phyloP scores from a whole-genome alignment of 2,329 filamentous ascomycete species.

The Aspergillus pseudoterreus region DNA sequence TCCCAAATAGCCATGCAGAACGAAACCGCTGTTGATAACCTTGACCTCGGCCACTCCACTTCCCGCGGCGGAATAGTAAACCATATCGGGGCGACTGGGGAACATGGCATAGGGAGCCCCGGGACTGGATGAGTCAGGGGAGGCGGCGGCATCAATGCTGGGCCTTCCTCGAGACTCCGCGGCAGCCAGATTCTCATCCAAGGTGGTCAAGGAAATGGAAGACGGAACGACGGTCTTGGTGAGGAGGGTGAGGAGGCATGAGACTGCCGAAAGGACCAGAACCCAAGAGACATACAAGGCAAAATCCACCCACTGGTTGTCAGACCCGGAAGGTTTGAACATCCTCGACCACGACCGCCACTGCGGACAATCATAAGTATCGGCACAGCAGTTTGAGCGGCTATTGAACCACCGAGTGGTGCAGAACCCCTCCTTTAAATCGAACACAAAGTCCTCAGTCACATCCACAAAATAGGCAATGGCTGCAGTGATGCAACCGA shows the following conservation, averaged over 20 bases:
- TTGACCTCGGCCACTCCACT: slow-evolving; percentile 96
- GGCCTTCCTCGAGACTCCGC: slow-evolving; percentile 47
- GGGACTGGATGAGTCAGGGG: slow-evolving; percentile 39
- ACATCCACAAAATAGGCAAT: slow-evolving; percentile 88
- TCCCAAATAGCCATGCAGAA: slow-evolving; percentile 91
- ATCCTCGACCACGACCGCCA: slow-evolving; percentile 66
- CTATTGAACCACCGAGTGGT: slow-evolving; percentile 66
- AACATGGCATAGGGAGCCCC: slow-evolving; percentile 30
- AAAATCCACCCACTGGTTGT: slow-evolving; percentile 68
- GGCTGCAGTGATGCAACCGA: slow-evolving; percentile 78
- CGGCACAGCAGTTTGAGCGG: slow-evolving; percentile 63
- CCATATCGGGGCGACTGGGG: slow-evolving; percentile 62
- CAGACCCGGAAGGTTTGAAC: slow-evolving; percentile 49
- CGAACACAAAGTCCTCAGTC: slow-evolving; percentile 79
- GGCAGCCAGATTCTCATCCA: slow-evolving; percentile 89
- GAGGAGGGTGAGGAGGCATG: slow-evolving; percentile 76
- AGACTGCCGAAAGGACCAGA: slow-evolving; percentile 63
- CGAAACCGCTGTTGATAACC: slow-evolving; percentile 96
- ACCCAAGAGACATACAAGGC: slow-evolving; percentile 70
- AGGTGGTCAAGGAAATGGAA: slow-evolving; percentile 75
- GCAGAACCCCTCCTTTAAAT: slow-evolving; percentile 89
- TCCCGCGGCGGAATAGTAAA: slow-evolving; percentile 93
- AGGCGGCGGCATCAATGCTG: slow-evolving; percentile 43
- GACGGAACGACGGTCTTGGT: slow-evolving; percentile 96
- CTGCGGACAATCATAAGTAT: slow-evolving; percentile 52